Base-by-base conservation (phyloP, 306 rosid genomes). In the Cucurbita pepo region DNA sequence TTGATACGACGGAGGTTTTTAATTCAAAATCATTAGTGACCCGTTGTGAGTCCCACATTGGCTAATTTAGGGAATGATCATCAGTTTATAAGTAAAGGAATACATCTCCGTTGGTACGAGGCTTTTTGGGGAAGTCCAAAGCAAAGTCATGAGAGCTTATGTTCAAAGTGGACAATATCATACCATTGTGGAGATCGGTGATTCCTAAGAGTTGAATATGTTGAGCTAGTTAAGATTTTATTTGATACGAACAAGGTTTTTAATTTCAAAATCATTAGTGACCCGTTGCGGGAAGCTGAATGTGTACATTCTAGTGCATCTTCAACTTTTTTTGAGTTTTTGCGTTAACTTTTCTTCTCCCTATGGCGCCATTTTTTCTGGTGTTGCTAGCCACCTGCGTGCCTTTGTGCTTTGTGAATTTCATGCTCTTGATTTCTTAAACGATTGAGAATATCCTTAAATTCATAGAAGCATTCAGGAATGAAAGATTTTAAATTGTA, bases 161-260 rank as follows among this genome's bases (percentile, higher is more conserved):
- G 25, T 25, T 25, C 25, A 25, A 25, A 25, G 25, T 25, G 25
- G 25, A 25, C 25, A 25, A 25, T 25, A 25, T 25, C 25, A 25
- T 25, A 25, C 25, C 25, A 25, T 25, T 25, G 25, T 25, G 25
- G 25, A 25, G 25, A 25, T 25, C 25, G 25, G 25, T 25, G 25
- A 25, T 25, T 25, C 25, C 25, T 25, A 25, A 25, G 86, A 88
- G 86, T 83, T 90, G 89, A 90, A 93, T 76, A 81, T 75, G 85
- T 86, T 87, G 91, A 93, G 96, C 88, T 79, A 84, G 96, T 83
- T 66, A 3, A 19, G 52, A 65, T 38, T 19, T 16, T 10, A 21
- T 19, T 56, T 56, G 60, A 56, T 21, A 43, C 72, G 19, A 4
- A n/a, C 6, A 4, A 45, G 52, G 5, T 44, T 6, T 10, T 55